Evolutionary conservation across 441 rosid species (phyloP).

Genomic region (Gossypium lobatum): DNA sequence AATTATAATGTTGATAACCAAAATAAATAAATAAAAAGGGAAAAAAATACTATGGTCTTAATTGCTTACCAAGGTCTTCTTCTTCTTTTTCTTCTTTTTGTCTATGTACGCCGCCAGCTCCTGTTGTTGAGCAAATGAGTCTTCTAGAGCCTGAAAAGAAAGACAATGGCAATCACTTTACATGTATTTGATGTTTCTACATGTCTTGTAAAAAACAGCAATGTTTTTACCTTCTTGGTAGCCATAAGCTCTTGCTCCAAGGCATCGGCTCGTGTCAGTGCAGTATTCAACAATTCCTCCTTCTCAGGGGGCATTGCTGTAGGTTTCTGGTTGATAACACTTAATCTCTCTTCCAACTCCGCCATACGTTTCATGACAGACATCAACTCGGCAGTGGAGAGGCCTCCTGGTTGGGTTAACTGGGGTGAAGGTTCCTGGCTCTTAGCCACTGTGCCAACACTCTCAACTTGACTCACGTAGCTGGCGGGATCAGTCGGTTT

Average conservation of each 20-base stretch:
- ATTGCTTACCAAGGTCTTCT: conserved; percentile 44
- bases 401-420: conserved; percentile 21
- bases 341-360: conserved; percentile 67
- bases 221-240: conserved; percentile 56
- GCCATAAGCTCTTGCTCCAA: conserved; percentile 74
- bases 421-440: conserved; percentile 21
- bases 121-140: conserved; percentile 54
- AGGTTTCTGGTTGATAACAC: conserved; percentile 40
- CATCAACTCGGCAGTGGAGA: conserved; percentile 48
- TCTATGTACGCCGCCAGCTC: conserved; percentile 69
- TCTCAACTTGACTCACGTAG: conserved; percentile 40
- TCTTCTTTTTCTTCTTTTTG: conserved; percentile 83
- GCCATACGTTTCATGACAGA: conserved; percentile 63
- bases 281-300: conserved; percentile 67
- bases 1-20: not conserved
- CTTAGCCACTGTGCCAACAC: conserved; percentile 27
- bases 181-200: not conserved
- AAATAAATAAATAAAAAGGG: not conserved
- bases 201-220: not conserved
- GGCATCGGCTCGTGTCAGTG: conserved; percentile 47
- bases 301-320: conserved; percentile 58
- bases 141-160: conserved; percentile 60
- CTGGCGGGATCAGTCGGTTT: conserved; percentile 49
- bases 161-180: not conserved
- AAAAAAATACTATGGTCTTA: not conserved